Evolutionary conservation across 2,329 filamentous ascomycete genomes (phyloP), one percentile per base, ranked within the genome.

Genomic region (Apiospora phragmitis): DNA sequence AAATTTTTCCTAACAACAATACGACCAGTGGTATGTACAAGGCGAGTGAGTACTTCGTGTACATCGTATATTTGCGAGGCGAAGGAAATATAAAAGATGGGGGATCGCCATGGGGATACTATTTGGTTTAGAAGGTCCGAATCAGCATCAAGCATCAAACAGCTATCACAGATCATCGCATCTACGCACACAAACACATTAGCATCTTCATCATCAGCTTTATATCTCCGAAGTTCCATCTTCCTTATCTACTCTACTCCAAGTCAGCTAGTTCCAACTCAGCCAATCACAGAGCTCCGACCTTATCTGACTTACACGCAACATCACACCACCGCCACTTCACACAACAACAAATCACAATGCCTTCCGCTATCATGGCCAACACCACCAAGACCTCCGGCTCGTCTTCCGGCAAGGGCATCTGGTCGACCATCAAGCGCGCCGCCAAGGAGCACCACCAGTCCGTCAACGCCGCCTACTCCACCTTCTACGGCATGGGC

Each of bases 391-490:
- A 45, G 29, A 21, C 41, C 42, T 26, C 62, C 26, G 21, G 26
- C 38, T 18, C 38, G n/a, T 51, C 66, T 6, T 8, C 32, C 67
- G 16, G 18, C 21, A 45, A 55, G 43, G n/a, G 35, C 21, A 4
- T 68, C 70, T 71, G 70, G 70, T 32, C 68, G 12, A 66, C 70
- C 32, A 45, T 71, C 65, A 70, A 70, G 68, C 68, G 65, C 42
- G 68, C 69, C 68, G 70, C 70, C 18, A 70, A 68, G 65, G 70
- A 70, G 65, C 70, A 71, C 70, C 70, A 71, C 68, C 49, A 70
- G 35, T 71, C 70, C 21, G 68, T 70, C 55, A 71, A 68, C 67
- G 49, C 70, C 16, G 70, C 70, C 12, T 70, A 70, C 65, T 41
- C 65, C 47, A 41, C 42, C 41, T 70, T 67, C 68, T 71, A 71